Evolutionary conservation across 2,329 filamentous ascomycete genomes (phyloP), one percentile per base, ranked within the genome.

Genomic region (Colletotrichum tropicale): DNA sequence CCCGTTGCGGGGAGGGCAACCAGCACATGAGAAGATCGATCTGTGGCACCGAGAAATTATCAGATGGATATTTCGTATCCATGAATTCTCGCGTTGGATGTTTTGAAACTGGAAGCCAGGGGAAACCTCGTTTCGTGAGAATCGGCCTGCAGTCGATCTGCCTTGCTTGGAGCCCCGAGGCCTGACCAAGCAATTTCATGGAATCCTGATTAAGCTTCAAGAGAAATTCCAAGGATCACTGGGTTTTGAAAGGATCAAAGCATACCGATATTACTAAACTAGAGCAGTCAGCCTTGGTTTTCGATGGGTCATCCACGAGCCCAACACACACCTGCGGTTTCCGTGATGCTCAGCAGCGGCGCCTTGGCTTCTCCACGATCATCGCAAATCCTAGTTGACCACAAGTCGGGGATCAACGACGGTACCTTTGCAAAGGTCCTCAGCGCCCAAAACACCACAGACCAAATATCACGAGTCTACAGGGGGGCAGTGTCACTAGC

Each of bases 121-220:
- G 58, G 28, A 62, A 62, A 62, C 30, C 58, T 62, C 26, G 30
- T 62, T 30, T 58, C 26, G 8, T 3, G 55, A 30, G 15, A 21
- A 58, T 30, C 15, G 6, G 4, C 18, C 1, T 38, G 8, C 38
- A 2, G 1, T 30, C 13, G 38, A n/a, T 66, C 16, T 8, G 64
- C 48, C 66, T 68, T 56, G 66, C 64, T 56, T 36, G n/a, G 6
- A 38, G 66, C 66, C 48, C 18, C 21, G 48, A 28, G 7, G 30
- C 16, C 52, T 28, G n/a, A 32, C 26, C 12, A 52, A 52, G 2
- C 26, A 2, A 5, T 16, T n/a, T 8, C 16, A 0, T 52, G 43
- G n/a, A 21, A 1, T 3, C 10, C 0, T 0, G n/a, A 21, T 0
- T 6, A 21, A 52, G n/a, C 43, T 52, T 21, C 43, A 21, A 52